A percentile compares a stretch with the other conserved stretches of the same genome.
phyloP scores from a whole-genome alignment of 768 basidiomycete genomes.

The Amanita subjunquillea region DNA sequence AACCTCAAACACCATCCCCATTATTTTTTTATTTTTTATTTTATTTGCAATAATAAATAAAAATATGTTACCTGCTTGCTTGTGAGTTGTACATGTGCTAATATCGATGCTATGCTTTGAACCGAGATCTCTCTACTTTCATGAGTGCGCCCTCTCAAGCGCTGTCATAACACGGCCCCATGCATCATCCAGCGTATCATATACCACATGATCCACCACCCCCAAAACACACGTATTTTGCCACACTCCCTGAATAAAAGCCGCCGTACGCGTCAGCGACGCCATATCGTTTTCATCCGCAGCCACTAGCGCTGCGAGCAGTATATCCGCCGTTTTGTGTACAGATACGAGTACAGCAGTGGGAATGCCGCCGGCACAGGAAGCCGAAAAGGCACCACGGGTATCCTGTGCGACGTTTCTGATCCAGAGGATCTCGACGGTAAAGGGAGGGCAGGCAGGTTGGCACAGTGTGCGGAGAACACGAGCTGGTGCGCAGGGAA shows the following conservation, averaged over 20 bases:
- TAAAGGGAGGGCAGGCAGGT: constrained; percentile 23
- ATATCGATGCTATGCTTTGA: too few species aligned
- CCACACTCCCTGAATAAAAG: constrained; percentile 33
- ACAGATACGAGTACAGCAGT: constrained; percentile 36
- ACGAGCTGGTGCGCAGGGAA: constrained; percentile 34
- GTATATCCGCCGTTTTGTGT: constrained; percentile 31
- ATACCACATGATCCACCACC: constrained; percentile 35
- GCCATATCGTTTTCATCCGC: constrained; percentile 4
- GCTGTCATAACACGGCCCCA: constrained; percentile 39
- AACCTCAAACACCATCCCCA: neutral
- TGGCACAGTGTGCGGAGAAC: constrained; percentile 27
- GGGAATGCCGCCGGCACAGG: constrained; percentile 43
- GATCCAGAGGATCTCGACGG: constrained; percentile 17
- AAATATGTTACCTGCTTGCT: too few species aligned
- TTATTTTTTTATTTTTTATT: too few species aligned
- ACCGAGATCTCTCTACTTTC: neutral
- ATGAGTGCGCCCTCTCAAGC: constrained; percentile 14
- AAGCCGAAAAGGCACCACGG: constrained; percentile 41
- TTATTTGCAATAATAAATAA: too few species aligned
- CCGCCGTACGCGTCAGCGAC: constrained; percentile 8
- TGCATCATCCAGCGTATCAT: constrained; percentile 36
- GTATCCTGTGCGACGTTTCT: constrained; percentile 17
- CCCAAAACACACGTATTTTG: constrained; percentile 39
- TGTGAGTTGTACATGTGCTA: too few species aligned
- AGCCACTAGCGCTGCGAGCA: constrained; percentile 33